Base-by-base conservation (phyloP, 202 grass and related monocot genomes). In the Musa balbisiana region DNA sequence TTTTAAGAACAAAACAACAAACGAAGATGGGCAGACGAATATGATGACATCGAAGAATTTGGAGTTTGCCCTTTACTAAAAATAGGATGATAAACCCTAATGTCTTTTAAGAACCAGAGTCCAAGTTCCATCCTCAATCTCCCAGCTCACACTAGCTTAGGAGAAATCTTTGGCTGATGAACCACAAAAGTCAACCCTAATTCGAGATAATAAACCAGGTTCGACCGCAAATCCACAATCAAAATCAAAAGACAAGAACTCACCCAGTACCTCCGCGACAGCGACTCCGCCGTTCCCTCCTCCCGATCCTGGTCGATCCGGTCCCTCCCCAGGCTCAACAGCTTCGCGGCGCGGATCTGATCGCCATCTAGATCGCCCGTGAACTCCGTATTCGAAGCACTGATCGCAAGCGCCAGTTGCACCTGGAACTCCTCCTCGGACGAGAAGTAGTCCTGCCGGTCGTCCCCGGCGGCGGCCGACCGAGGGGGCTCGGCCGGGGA, bases 391-490 rank as follows among this genome's bases (percentile, higher is more conserved):
- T 99, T 99, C 69, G 95, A 99, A 81, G 89, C 95, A 52, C 91
- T 94, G 49, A 99, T 87, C 54, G 95, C 95, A 85, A 99, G 83
- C 20, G 95, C 95, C 29, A 99, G 87, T 81, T 99, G 95, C 86
- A 99, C 89, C 91, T 99, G 95, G 80, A 92, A 99, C 87, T 98
- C 94, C 83, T 98, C 94, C 87, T 98, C 94, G 17, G 85, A 92
- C 50, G 78, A 76, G 77, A 88, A 94, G 83, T 92, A 99, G 72
- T 99, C 95, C 24, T 88, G 85, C 63, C 87, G 81, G n/a, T 81
- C 82, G 0, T 70, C 68, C 76, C 0, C 73, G 58, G 8, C 58
- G 58, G 19, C 69, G 71, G 1, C 43, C n/a, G 33, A 8, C 33
- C 55, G 59, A 53, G 51, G 50, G 12, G 21, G 23, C 17, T 55